Evolutionary conservation across 148 eudicot species (phyloP).

Genomic region (Dysphania ambrosioides): DNA sequence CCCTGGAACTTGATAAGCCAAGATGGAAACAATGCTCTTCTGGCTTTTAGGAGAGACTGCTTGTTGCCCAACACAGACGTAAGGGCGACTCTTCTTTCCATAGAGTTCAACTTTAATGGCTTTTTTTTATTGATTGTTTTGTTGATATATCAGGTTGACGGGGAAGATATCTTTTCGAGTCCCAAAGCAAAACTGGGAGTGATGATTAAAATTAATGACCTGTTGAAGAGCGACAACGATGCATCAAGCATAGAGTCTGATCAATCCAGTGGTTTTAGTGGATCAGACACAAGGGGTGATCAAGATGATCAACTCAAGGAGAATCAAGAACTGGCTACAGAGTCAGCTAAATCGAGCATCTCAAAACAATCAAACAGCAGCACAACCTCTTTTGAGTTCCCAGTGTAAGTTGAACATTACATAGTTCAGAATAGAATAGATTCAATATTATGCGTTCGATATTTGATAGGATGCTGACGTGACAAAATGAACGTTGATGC

Average conservation of each 20-base stretch:
- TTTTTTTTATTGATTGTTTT: not conserved
- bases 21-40: slow-evolving; percentile 19
- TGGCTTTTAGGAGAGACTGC: slow-evolving; percentile 15
- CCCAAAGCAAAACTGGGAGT: slow-evolving; percentile 28
- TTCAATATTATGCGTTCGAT: not conserved
- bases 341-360: slow-evolving; percentile 33
- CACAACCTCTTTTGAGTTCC: slow-evolving; percentile 63
- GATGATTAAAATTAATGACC: slow-evolving; percentile 26
- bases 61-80: slow-evolving; percentile 25
- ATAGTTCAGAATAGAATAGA: not conserved
- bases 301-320: slow-evolving; percentile 27
- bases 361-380: slow-evolving; percentile 41
- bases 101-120: not conserved
- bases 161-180: slow-evolving; percentile 29
- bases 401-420: slow-evolving; percentile 47
- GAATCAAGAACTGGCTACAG: slow-evolving; percentile 18
- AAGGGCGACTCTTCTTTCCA: not conserved
- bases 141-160: slow-evolving; percentile 28
- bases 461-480: not conserved
- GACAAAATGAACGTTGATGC: slow-evolving; percentile 24
- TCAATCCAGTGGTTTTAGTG: slow-evolving; percentile 30
- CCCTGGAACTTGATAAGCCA: slow-evolving; percentile 5
- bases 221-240: slow-evolving; percentile 19
- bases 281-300: slow-evolving; percentile 18
- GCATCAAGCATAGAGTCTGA: slow-evolving; percentile 27